These are phyloP conservation scores for Porogramme epimiltina DNA, from an alignment of 1,284 basidiomycete species.

Conservation along the genomic window DNA sequence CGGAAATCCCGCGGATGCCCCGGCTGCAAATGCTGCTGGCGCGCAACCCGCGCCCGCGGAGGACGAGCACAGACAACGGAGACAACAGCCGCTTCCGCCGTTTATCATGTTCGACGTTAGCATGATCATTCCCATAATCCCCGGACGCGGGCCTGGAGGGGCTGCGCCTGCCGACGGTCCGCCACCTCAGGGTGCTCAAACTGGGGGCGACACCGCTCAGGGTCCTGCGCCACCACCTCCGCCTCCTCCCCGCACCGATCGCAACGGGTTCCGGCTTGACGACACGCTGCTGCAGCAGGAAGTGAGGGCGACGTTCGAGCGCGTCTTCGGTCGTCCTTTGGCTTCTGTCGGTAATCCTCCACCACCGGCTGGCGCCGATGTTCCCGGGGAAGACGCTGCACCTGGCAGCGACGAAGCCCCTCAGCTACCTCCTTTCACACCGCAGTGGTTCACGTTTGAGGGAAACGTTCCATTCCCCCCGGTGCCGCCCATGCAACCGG, in stretches of 20 bases:
- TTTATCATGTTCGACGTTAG: constrained; percentile 22
- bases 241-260: constrained; percentile 15
- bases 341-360: constrained; percentile 1
- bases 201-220: background rate
- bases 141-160: constrained; percentile 10
- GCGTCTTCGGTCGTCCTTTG: constrained; percentile 13
- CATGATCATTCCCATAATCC: constrained; percentile 19
- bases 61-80: constrained; percentile 3
- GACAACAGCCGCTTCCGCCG: constrained; percentile 14
- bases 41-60: constrained; percentile 1
- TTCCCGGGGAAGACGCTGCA: background rate
- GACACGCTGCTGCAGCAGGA: constrained; percentile 14
- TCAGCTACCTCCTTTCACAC: background rate
- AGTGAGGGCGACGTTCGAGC: constrained; percentile 18
- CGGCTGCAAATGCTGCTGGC: background rate
- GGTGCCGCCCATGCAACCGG: constrained; percentile 10
- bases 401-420: background rate
- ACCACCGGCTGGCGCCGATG: constrained; percentile 10
- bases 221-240: constrained; percentile 4
- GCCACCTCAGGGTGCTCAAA: background rate
- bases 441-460: constrained; percentile 16
- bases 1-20: background rate
- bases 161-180: constrained; percentile 2
- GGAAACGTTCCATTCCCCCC: too few relatives aligned
- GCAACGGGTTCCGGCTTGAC: constrained; percentile 17